Conservation (phyloP, 495 filamentous ascomycete species). For the Margaritispora aquatica region DNA sequence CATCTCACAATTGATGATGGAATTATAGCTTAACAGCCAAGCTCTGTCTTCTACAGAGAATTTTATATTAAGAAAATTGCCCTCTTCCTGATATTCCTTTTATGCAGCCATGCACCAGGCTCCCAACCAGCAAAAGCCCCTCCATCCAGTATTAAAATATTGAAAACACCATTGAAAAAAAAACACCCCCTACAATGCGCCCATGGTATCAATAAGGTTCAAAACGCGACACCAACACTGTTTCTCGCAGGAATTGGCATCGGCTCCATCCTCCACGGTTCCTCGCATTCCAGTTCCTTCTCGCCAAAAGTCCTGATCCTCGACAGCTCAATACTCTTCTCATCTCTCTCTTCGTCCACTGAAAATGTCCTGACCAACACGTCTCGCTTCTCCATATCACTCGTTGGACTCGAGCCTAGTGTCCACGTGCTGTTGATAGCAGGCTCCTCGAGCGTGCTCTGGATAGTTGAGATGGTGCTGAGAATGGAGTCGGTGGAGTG, state of each 20-base stretch:
- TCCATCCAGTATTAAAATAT: not conserved
- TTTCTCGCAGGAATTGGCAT: slow-evolving; percentile 26
- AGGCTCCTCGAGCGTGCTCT: slow-evolving; percentile 32
- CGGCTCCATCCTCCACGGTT: slow-evolving; percentile 2
- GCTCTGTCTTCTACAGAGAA: not conserved
- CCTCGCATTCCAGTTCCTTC: slow-evolving; percentile 8
- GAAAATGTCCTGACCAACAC: slow-evolving; percentile 23
- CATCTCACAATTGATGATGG: too few relatives aligned
- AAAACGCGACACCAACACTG: slow-evolving; percentile 42
- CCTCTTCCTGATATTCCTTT: not conserved
- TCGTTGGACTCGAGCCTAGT: slow-evolving; percentile 21
- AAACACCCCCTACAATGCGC: not conserved
- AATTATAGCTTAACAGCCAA: not conserved
- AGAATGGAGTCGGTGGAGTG: slow-evolving; percentile 26
- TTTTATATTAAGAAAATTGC: not conserved
- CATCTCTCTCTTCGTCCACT: slow-evolving; percentile 23
- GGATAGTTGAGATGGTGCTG: slow-evolving; percentile 30
- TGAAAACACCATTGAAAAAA: not conserved
- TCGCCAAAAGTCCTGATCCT: slow-evolving; percentile 25
- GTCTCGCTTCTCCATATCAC: slow-evolving; percentile 29
- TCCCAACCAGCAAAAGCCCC: not conserved
- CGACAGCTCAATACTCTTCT: slow-evolving; percentile 26
- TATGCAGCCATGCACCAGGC: not conserved
- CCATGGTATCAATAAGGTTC: not conserved
- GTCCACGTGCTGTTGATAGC: slow-evolving; percentile 38